phyloP scores from a whole-genome alignment of 2,329 filamentous ascomycete genomes.

The Pseudogymnoascus sp. region DNA sequence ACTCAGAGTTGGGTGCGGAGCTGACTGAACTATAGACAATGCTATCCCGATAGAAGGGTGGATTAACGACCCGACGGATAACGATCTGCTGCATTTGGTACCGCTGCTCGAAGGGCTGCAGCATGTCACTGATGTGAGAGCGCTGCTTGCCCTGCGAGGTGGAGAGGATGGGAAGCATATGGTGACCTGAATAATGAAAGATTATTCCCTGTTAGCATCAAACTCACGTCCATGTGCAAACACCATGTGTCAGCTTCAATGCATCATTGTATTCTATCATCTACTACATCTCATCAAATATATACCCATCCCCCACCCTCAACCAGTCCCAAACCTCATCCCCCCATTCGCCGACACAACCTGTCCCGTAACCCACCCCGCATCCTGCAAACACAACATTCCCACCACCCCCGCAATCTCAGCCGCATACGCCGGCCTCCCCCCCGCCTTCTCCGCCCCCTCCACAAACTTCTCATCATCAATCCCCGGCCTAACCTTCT shows the following conservation, averaged over 20 bases:
- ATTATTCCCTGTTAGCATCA: background rate
- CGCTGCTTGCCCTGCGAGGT: conserved; percentile 77
- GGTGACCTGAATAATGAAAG: conserved; percentile 12
- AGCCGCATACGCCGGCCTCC: conserved; percentile 54
- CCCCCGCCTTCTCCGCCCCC: conserved; percentile 45
- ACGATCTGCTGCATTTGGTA: conserved; percentile 85
- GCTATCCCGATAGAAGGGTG: conserved; percentile 98
- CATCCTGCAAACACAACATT: conserved; percentile 65
- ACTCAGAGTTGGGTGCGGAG: conserved; percentile 7
- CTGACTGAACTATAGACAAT: conserved; percentile 58
- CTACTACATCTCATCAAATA: background rate
- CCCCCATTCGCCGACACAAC: conserved; percentile 76
- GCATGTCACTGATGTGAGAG: conserved; percentile 92
- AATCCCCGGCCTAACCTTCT: conserved; percentile 47
- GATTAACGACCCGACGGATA: conserved; percentile 98
- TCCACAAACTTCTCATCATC: conserved; percentile 56
- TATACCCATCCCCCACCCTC: background rate
- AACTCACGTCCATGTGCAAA: background rate
- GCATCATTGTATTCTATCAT: too few relatives aligned
- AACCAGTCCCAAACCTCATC: conserved; percentile 43
- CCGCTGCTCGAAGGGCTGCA: conserved; percentile 89
- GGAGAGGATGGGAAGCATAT: conserved; percentile 63
- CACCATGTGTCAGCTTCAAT: too few relatives aligned
- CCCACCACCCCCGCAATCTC: conserved; percentile 71
- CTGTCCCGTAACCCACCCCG: conserved; percentile 71